A percentile compares a stretch with the other conserved stretches of the same genome.
phyloP scores from a whole-genome alignment of 768 basidiomycete species.

The Amanita jacksonii region DNA sequence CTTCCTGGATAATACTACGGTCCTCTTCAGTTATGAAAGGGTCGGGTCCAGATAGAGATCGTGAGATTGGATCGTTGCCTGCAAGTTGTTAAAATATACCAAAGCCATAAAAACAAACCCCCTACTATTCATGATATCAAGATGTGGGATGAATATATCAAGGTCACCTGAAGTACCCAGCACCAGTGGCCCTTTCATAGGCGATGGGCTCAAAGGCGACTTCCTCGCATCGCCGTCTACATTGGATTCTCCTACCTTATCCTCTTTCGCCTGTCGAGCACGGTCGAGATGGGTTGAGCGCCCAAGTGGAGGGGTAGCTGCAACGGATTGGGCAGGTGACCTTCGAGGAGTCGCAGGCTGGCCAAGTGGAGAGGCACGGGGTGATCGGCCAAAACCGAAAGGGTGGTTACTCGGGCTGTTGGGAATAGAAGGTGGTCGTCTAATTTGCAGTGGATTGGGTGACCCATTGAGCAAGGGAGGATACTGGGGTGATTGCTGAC shows the following conservation, averaged over 20 bases:
- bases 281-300: slow-evolving; percentile 27
- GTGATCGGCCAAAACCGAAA: slow-evolving; percentile 21
- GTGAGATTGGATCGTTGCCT: neutral
- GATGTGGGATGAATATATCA: slow-evolving; percentile 20
- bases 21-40: slow-evolving; percentile 17
- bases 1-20: slow-evolving; percentile 10
- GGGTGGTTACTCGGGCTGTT: slow-evolving; percentile 15
- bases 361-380: slow-evolving; percentile 23
- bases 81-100: neutral
- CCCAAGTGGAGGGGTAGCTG: slow-evolving; percentile 29
- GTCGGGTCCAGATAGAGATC: slow-evolving; percentile 11
- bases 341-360: slow-evolving; percentile 27
- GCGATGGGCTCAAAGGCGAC: slow-evolving; percentile 29
- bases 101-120: neutral
- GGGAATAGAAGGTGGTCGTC: slow-evolving; percentile 14
- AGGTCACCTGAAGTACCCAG: neutral
- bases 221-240: slow-evolving; percentile 18
- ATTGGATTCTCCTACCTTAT: slow-evolving; percentile 19
- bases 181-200: slow-evolving; percentile 19
- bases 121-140: slow-evolving; percentile 20
- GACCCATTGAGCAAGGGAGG: slow-evolving; percentile 22
- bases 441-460: slow-evolving; percentile 13
- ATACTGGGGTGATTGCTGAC: slow-evolving; percentile 25
- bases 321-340: slow-evolving; percentile 18
- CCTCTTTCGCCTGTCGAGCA: slow-evolving; percentile 19